Base-by-base conservation (phyloP, 495 filamentous ascomycete genomes). In the Polyplosphaeria fusca region DNA sequence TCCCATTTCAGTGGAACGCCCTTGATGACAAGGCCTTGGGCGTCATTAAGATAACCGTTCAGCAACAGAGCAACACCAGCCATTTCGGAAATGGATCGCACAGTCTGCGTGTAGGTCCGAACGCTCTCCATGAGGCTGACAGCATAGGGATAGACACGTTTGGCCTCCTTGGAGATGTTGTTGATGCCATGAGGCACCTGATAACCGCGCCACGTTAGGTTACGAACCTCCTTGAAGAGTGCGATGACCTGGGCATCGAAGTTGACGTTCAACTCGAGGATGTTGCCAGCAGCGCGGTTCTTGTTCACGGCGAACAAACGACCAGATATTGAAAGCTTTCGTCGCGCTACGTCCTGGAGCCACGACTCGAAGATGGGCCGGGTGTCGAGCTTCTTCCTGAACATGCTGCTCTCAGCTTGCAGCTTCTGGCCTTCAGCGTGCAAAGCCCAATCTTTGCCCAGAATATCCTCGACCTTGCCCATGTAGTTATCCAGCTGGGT, bases 81-180 rank as follows among this genome's bases (percentile, higher is more conserved):
- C 86, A 97, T 91, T 30, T 86, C 82, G 18, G 76, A 70, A 52
- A 99, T 95, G 46, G 83, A 81, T 19, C 87, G 84, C 53, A 80
- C 86, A 1, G 89, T 96, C 72, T 99, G 93, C 2, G 87, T 77
- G 64, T 91, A 84, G 0, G 89, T 96, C 43, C 90, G 82, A 9
- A 95, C 87, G 65, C 87, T 96, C 73, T 99, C 93, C 91, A 99
- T 99, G 64, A 99, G 71, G 65, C 91, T 96, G 52, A 97, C 91
- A 18, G 93, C 93, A 67, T 91, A 97, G 1, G 93, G 93, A 66
- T 99, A 99, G 9, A 97, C 93, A 32, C 92, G 81, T 69, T 94
- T 95, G 1, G 93, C 94, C 66, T 97, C 93, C 71, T 96, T 97
- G 2, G 93, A 94, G 57, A 94, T 86, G 61, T 89, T 97, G 78